A percentile compares a stretch with the other conserved stretches of the same genome.
Conservation (phyloP, 176 grass and related monocot species). For the Cenchrus fungigraminus region DNA sequence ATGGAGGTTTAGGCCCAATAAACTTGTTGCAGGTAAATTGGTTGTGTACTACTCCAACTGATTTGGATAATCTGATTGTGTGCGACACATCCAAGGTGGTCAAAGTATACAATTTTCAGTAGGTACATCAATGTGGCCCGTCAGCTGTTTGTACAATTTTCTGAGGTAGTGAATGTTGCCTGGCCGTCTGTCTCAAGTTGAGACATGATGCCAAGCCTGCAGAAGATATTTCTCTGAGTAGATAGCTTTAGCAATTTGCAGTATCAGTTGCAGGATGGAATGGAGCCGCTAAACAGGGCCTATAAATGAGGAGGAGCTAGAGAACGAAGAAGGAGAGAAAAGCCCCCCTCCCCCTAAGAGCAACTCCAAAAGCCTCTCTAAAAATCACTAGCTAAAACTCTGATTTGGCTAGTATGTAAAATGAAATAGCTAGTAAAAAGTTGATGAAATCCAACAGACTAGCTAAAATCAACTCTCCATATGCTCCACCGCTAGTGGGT, state of each 20-base stretch:
- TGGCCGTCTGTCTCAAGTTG: not conserved
- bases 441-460: too few species aligned
- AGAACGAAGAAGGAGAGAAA: too few species aligned
- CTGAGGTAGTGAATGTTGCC: not conserved
- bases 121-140: constrained; percentile 13
- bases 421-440: too few species aligned
- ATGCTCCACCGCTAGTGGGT: too few species aligned
- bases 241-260: constrained; percentile 8
- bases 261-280: not conserved
- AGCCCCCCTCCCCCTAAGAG: too few species aligned
- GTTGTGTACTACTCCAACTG: constrained; percentile 74
- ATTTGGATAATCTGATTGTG: constrained; percentile 88
- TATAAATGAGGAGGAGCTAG: too few species aligned
- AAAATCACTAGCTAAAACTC: too few species aligned
- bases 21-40: constrained; percentile 81
- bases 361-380: too few species aligned
- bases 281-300: not conserved
- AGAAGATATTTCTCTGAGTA: not conserved
- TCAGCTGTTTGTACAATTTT: not conserved
- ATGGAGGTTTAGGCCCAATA: not conserved
- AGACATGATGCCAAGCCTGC: not conserved
- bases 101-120: constrained; percentile 69
- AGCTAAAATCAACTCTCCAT: too few species aligned
- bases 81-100: constrained; percentile 93
- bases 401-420: too few species aligned